phyloP scores from a whole-genome alignment of 805 yeast genomes.

The Lachancea sp. region DNA sequence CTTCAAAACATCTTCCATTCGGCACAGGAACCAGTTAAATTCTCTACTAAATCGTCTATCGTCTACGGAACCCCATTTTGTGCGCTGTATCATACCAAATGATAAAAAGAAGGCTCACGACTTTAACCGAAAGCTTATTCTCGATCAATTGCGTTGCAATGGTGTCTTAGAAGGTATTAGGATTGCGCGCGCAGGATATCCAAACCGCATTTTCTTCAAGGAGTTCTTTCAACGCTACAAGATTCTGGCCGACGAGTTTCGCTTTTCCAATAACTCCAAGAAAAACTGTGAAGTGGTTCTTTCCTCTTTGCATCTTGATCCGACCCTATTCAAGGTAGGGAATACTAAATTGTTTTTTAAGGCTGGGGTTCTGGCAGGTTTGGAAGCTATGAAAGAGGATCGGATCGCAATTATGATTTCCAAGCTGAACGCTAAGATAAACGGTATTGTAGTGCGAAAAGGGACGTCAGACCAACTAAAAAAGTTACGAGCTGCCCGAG shows the following conservation, averaged over 20 bases:
- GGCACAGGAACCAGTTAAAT: conserved; percentile 78
- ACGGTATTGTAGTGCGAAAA: conserved; percentile 59
- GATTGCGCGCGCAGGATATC: conserved; percentile 95
- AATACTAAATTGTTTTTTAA: conserved; percentile 89
- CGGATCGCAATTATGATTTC: conserved; percentile 51
- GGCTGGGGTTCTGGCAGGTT: conserved; percentile 89
- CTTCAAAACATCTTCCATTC: conserved; percentile 75
- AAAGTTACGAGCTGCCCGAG: conserved; percentile 62
- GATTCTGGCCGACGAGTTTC: conserved; percentile 50
- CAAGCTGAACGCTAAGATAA: conserved; percentile 53
- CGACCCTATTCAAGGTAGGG: conserved; percentile 81
- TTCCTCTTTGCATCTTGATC: conserved; percentile 58
- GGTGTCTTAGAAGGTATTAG: conserved; percentile 98
- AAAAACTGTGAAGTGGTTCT: conserved; percentile 65
- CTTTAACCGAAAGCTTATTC: conserved; percentile 69
- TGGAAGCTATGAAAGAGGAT: conserved; percentile 72
- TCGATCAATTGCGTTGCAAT: conserved; percentile 88
- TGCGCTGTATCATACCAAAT: conserved; percentile 92
- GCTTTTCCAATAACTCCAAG: conserved; percentile 43
- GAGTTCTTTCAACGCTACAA: conserved; percentile 74
- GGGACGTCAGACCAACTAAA: conserved; percentile 43
- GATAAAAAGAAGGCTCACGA: conserved; percentile 59
- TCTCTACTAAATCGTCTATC: conserved; percentile 66
- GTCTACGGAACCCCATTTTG: conserved; percentile 91
- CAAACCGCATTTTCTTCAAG: conserved; percentile 79